Conservation (phyloP, 768 basidiomycete genomes). For the Trametes punicea region DNA sequence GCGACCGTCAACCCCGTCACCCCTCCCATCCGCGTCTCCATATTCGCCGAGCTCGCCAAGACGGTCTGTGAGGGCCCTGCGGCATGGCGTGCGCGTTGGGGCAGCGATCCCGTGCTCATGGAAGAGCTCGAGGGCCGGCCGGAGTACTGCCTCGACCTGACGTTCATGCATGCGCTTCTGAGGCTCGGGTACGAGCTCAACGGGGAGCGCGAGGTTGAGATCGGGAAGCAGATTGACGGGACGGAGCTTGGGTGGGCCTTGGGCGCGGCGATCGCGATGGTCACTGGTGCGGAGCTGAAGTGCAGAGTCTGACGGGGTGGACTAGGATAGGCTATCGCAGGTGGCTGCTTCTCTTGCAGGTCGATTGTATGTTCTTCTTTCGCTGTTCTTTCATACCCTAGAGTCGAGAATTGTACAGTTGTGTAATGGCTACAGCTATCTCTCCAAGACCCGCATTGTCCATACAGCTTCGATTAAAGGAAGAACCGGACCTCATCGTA, state of each 20-base stretch:
- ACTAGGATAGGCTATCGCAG: not conserved
- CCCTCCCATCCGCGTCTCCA: constrained; percentile 39
- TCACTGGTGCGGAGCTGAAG: constrained; percentile 51
- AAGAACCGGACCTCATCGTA: not conserved
- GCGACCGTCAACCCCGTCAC: constrained; percentile 22
- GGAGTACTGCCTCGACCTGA: constrained; percentile 94
- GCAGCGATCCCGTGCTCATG: constrained; percentile 44
- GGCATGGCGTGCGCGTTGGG: constrained; percentile 54
- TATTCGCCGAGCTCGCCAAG: constrained; percentile 60
- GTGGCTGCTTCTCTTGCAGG: not conserved
- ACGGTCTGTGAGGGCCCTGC: constrained; percentile 70
- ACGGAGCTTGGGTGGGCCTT: constrained; percentile 95
- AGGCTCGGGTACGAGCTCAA: constrained; percentile 88
- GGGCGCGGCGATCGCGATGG: constrained; percentile 78
- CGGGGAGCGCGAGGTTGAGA: constrained; percentile 59
- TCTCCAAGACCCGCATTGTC: not conserved
- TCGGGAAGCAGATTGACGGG: constrained; percentile 84
- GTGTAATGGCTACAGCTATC: constrained; percentile 3
- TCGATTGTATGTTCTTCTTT: not conserved
- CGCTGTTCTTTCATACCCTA: not conserved
- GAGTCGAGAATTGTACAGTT: not conserved
- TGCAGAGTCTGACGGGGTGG: constrained; percentile 36
- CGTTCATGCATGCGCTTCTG: constrained; percentile 89
- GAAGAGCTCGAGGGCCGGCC: constrained; percentile 77
- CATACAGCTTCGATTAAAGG: not conserved